These are phyloP conservation scores for Parastagonospora nodorum DNA, from an alignment of 2,329 filamentous ascomycete genomes.

Conservation along the genomic window DNA sequence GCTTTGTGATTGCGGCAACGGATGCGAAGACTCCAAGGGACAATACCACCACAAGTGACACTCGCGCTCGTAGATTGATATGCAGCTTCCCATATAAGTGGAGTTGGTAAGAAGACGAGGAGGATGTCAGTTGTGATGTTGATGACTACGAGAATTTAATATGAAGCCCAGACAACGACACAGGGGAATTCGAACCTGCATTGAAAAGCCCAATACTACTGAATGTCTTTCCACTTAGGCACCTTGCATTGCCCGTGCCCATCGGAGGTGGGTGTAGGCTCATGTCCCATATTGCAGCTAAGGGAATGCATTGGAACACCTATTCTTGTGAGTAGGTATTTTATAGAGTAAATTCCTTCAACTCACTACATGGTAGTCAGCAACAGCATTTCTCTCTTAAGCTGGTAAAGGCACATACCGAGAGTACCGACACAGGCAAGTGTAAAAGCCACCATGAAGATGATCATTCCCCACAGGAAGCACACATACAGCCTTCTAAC, in stretches of 20 bases:
- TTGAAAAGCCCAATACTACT: neutral
- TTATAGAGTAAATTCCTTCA: too few species aligned
- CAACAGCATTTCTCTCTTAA: too few species aligned
- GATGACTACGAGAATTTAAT: slow-evolving; percentile 54
- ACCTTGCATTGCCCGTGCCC: slow-evolving; percentile 44
- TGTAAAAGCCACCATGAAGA: slow-evolving; percentile 51
- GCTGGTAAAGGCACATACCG: neutral
- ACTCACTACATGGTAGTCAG: too few species aligned
- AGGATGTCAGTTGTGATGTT: slow-evolving; percentile 49
- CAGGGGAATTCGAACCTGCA: neutral
- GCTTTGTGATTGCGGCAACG: slow-evolving; percentile 51
- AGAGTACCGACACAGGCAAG: slow-evolving; percentile 53
- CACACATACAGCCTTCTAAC: slow-evolving; percentile 44
- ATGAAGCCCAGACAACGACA: slow-evolving; percentile 38
- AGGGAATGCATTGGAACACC: slow-evolving; percentile 55
- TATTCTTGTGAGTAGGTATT: too few species aligned
- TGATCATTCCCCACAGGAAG: slow-evolving; percentile 51
- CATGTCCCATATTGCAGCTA: slow-evolving; percentile 53
- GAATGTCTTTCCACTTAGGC: slow-evolving; percentile 37
- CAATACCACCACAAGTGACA: slow-evolving; percentile 45
- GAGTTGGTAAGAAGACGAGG: slow-evolving; percentile 50
- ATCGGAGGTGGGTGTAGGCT: slow-evolving; percentile 37
- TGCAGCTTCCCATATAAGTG: slow-evolving; percentile 51
- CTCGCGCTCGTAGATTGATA: slow-evolving; percentile 50
- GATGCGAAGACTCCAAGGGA: slow-evolving; percentile 50